Conservation (phyloP, 495 filamentous ascomycete species). For the Chaetomium fimeti region DNA sequence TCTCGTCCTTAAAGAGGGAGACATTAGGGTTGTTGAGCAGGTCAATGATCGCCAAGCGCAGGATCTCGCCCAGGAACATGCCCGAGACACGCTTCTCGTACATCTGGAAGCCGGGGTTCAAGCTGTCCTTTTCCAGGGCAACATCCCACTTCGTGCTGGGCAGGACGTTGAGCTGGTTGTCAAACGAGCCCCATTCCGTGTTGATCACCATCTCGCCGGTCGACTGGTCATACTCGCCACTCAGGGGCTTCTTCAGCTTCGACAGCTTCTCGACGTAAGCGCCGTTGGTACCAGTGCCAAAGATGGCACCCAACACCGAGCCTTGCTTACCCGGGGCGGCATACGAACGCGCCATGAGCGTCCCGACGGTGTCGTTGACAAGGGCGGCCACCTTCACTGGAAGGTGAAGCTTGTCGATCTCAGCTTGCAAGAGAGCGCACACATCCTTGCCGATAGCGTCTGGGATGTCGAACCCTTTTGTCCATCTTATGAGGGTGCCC, state of each 20-base stretch:
- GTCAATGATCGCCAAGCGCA: slow-evolving; percentile 70
- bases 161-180: slow-evolving; percentile 84
- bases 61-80: slow-evolving; percentile 97
- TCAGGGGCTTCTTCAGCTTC: slow-evolving; percentile 65
- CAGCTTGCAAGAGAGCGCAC: slow-evolving; percentile 82
- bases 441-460: slow-evolving; percentile 94
- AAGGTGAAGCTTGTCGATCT: slow-evolving; percentile 81
- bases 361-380: slow-evolving; percentile 97
- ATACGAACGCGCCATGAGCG: slow-evolving; percentile 95
- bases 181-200: slow-evolving; percentile 97
- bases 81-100: slow-evolving; percentile 98
- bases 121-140: slow-evolving; percentile 70
- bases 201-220: slow-evolving; percentile 97
- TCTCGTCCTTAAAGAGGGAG: slow-evolving; percentile 66
- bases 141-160: slow-evolving; percentile 83
- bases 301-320: slow-evolving; percentile 87
- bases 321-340: slow-evolving; percentile 84
- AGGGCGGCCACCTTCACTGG: slow-evolving; percentile 91
- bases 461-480: slow-evolving; percentile 94
- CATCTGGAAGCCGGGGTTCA: slow-evolving; percentile 96
- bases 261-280: slow-evolving; percentile 80
- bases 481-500: slow-evolving; percentile 91
- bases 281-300: slow-evolving; percentile 92
- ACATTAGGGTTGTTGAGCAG: slow-evolving; percentile 60
- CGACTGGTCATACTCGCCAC: slow-evolving; percentile 69